phyloP scores from a whole-genome alignment of 2,329 filamentous ascomycete genomes.

The Cryphonectria carpinicola region DNA sequence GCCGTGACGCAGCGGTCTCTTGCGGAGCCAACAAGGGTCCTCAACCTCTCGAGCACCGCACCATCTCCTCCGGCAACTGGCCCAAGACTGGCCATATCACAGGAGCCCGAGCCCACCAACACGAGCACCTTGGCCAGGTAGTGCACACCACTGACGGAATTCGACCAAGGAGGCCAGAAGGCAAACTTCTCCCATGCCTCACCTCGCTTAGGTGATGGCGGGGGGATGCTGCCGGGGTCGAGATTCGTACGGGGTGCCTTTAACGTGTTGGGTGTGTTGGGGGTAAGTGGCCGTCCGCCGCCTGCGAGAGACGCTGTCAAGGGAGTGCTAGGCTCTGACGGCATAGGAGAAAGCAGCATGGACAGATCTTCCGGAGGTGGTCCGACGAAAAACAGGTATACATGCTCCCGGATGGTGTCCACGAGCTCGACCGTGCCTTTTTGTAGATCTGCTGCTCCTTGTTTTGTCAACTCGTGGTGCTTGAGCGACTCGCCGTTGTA shows the following conservation, averaged over 20 bases:
- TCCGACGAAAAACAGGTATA: slow-evolving; percentile 83
- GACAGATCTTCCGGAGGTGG: slow-evolving; percentile 91
- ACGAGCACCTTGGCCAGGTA: slow-evolving; percentile 83
- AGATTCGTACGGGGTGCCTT: slow-evolving; percentile 79
- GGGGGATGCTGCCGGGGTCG: slow-evolving; percentile 76
- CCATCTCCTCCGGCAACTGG: slow-evolving; percentile 61
- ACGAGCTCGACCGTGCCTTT: slow-evolving; percentile 83
- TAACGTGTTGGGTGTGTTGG: slow-evolving; percentile 60
- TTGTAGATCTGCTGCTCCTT: slow-evolving; percentile 72
- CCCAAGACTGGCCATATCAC: slow-evolving; percentile 78
- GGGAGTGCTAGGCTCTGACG: slow-evolving; percentile 71
- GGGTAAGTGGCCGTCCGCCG: slow-evolving; percentile 46
- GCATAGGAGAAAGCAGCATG: slow-evolving; percentile 79
- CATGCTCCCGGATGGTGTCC: slow-evolving; percentile 76
- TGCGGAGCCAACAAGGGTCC: slow-evolving; percentile 73
- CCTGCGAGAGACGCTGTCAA: slow-evolving; percentile 49
- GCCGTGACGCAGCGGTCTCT: slow-evolving; percentile 86
- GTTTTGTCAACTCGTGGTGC: slow-evolving; percentile 78
- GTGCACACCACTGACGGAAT: slow-evolving; percentile 88
- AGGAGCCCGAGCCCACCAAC: slow-evolving; percentile 83
- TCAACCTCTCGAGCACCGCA: slow-evolving; percentile 72
- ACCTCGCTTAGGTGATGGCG: slow-evolving; percentile 75
- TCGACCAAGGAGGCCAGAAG: slow-evolving; percentile 94
- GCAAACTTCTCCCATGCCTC: slow-evolving; percentile 92
- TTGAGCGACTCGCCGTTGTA: slow-evolving; percentile 79